Conservation (phyloP, 2,329 filamentous ascomycete genomes). For the Botrytis galanthina region DNA sequence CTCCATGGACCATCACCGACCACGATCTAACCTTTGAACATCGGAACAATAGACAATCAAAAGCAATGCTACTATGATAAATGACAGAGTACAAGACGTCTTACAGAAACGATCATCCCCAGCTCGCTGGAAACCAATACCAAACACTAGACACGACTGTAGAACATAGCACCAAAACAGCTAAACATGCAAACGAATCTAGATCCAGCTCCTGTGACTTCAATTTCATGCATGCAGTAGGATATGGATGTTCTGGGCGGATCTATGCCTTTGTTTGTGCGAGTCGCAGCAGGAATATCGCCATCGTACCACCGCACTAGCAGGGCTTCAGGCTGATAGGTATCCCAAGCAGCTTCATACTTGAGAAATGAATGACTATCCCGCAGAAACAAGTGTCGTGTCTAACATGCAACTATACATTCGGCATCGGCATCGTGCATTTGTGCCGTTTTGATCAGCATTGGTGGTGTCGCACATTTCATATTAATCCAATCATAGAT, state of each 20-base stretch:
- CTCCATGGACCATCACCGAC: neutral
- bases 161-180: neutral
- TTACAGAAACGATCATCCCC: neutral
- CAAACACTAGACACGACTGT: neutral
- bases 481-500: neutral
- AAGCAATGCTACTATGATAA: neutral
- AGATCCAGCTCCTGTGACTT: conserved; percentile 17
- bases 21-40: neutral
- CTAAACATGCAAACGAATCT: conserved; percentile 11
- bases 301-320: conserved; percentile 7
- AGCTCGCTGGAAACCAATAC: neutral
- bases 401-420: neutral
- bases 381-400: neutral
- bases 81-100: neutral
- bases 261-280: conserved; percentile 14
- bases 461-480: neutral
- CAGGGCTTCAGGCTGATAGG: neutral
- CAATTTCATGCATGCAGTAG: conserved; percentile 16
- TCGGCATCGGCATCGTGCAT: conserved; percentile 9
- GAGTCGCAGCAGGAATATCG: neutral
- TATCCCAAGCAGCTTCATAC: conserved; percentile 5
- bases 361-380: neutral
- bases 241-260: conserved; percentile 12
- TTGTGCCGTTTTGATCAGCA: neutral
- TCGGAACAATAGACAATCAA: neutral